Evolutionary conservation across 106 monocot species (phyloP), one percentile per base, ranked within the genome.

Genomic region (Platanthera zijinensis): DNA sequence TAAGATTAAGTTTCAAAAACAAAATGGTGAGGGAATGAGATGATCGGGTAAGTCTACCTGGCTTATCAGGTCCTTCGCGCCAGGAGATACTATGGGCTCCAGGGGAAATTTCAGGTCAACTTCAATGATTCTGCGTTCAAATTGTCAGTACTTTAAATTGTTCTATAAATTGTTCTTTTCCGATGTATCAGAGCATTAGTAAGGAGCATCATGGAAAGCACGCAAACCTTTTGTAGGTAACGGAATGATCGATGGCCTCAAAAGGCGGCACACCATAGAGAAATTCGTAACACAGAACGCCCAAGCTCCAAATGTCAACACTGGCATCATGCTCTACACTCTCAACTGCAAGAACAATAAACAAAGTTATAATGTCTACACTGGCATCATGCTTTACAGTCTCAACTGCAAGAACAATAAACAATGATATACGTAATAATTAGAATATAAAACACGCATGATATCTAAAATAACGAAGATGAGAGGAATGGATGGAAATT

Each of bases 271-370:
- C 82, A 22, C 97, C 97, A 79, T 97, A 97, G 15, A 97, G 94
- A 74, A 99, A 94, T 72, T 97, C 96, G 78, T 89, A 97, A 78
- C 93, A 93, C 78, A 97, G 71, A 53, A 93, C 84, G 7, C 97
- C 94, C 78, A 99, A 90, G 76, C 97, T 99, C 97, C 97, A 99
- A 45, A 99, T 94, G 66, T 99, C 97, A 25, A 94, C 97, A 80
- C 77, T 87, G 50, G 91, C 87, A 80, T 99, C 97, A 87, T 99
- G 97, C 78, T 99, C 97, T 3, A 82, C 86, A 80, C 85, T 91
- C 79, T 99, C 97, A 72, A 99, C 94, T 96, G 79, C 19, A 75
- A 7, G 2, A 19, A 59, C n/a, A 59, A 59, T 18, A 59, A 59
- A 21, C 32, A 32, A 32, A 32, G 32, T n/a, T n/a, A n/a, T n/a